Base-by-base conservation (phyloP, 2,329 filamentous ascomycete genomes). In the Uncinocarpus reesii region DNA sequence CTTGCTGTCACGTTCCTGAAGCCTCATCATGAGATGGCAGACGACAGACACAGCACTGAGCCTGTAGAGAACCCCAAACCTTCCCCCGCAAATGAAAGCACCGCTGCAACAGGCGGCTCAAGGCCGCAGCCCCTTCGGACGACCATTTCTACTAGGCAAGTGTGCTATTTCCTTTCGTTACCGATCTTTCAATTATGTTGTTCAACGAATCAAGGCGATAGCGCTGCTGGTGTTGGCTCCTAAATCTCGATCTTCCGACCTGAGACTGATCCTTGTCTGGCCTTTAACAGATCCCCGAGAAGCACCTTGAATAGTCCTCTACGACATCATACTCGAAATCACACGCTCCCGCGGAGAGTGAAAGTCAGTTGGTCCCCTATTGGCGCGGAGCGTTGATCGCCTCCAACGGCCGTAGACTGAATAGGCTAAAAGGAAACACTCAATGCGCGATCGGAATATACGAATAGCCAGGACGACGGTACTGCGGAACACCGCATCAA, bases 381-480 rank as follows among this genome's bases (percentile, higher is more conserved):
- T 13, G 24, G 10, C 13, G 23, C 16, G n/a, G 20, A 13, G n/a
- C n/a, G n/a, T 23, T 21, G 11, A 15, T 1, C n/a, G 3, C 21
- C 38, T n/a, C 10, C n/a, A 31, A 11, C 16, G 31, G n/a, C 40
- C 26, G 11, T 37, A 7, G 13, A 21, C 40, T 43, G 31, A 48
- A 34, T 11, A 29, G 23, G 7, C 41, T 16, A 36, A 51, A 58
- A 90, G 84, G 89, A 95, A 79, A 95, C 90, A 2, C 79, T 95
- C 59, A 83, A 95, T 72, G 90, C 90, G 47, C 81, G 80, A 51
- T 89, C 87, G 24, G 81, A 92, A 62, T 94, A 93, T 66, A 83
- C 79, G 52, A 92, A 83, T 59, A 89, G 88, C 63, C 83, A 90
- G 57, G 75, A 83, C 56, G 87, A 95, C 60, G 88, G 88, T 21